Evolutionary conservation across 306 rosid genomes (phyloP).

Genomic region (Gynostemma pentaphyllum): DNA sequence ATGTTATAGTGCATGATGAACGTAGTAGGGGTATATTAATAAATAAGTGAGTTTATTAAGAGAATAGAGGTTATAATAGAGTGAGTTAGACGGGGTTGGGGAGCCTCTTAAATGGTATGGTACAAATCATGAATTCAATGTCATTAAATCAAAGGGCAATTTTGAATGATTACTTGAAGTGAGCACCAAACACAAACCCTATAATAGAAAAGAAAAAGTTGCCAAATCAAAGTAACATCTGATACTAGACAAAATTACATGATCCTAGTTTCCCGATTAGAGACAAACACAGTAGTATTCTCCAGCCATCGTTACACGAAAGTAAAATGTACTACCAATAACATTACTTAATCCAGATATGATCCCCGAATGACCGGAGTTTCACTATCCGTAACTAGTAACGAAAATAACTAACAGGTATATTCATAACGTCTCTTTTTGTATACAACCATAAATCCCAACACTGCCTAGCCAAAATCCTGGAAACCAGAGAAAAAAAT

Average conservation of each 20-base stretch:
- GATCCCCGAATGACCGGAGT: too few species aligned
- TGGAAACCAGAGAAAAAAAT: not conserved
- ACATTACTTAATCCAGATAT: constrained; percentile 1
- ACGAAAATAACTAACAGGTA: not conserved
- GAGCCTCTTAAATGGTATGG: too few species aligned
- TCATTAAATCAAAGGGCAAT: too few species aligned
- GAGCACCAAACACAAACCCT: too few species aligned
- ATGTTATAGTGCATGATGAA: too few species aligned
- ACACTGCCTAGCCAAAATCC: constrained; percentile 10
- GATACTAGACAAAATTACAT: not conserved
- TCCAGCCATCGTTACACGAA: not conserved
- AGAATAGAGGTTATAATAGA: too few species aligned
- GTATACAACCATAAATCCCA: constrained; percentile 5
- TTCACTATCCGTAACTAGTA: not conserved
- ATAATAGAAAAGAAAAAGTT: not conserved
- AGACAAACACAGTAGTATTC: not conserved
- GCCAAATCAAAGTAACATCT: not conserved
- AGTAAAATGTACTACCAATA: not conserved
- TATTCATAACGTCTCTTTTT: not conserved
- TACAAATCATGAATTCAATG: too few species aligned
- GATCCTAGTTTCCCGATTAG: not conserved
- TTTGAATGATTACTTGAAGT: too few species aligned
- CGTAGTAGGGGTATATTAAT: too few species aligned
- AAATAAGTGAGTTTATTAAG: too few species aligned
- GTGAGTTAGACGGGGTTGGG: too few species aligned